A percentile compares a stretch with the other conserved stretches of the same genome.
These are phyloP conservation scores for Daldinia decipiens DNA, from an alignment of 495 filamentous ascomycete genomes.

Conservation along the genomic window DNA sequence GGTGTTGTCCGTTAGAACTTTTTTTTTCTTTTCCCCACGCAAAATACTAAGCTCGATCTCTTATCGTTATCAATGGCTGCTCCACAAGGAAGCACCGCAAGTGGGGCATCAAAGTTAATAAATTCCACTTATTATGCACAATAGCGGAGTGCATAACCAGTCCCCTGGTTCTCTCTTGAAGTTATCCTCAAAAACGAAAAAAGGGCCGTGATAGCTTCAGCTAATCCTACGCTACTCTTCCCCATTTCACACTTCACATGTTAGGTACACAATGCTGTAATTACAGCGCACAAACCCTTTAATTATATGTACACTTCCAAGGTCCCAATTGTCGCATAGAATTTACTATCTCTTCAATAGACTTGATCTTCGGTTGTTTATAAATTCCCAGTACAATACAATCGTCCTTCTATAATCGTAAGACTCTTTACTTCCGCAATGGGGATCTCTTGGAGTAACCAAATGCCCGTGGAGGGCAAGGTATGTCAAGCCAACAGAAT, in stretches of 20 bases:
- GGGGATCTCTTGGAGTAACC: constrained; percentile 72
- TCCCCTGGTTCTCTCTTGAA: neutral
- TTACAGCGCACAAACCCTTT: neutral
- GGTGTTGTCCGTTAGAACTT: constrained; percentile 24
- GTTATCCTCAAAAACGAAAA: neutral
- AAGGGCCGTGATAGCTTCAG: constrained; percentile 9
- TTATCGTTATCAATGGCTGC: constrained; percentile 22
- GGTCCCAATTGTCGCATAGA: neutral
- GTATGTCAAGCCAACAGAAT: constrained; percentile 59
- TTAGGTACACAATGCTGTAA: neutral
- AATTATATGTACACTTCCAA: neutral
- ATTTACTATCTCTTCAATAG: constrained; percentile 25
- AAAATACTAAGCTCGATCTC: constrained; percentile 9
- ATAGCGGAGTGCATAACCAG: neutral
- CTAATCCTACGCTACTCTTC: neutral
- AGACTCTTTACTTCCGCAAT: constrained; percentile 66
- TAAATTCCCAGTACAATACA: constrained; percentile 45
- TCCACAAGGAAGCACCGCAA: neutral
- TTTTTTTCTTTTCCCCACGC: constrained; percentile 40
- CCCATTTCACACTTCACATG: neutral
- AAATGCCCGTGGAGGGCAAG: constrained; percentile 82
- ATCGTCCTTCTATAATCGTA: constrained; percentile 57
- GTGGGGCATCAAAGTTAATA: neutral
- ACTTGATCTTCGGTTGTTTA: constrained; percentile 25
- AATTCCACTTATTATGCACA: neutral